Evolutionary conservation across 2,329 filamentous ascomycete species (phyloP), one percentile per base, ranked within the genome.

Genomic region (Clarireedia paspali): DNA sequence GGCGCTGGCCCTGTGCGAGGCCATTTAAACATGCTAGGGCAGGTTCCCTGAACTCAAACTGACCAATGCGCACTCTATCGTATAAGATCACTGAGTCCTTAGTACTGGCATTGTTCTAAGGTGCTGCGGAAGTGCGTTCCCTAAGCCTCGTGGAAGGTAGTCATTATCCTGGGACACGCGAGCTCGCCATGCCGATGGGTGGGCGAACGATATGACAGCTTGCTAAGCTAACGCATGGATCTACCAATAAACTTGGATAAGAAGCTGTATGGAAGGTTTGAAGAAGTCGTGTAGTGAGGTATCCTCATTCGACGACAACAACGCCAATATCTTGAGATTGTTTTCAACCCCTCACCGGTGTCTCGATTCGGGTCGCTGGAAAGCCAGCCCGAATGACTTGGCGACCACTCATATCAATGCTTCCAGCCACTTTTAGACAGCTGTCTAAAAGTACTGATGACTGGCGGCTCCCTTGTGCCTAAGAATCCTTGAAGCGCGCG

Each of bases 361-460:
- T 51, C 20, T 51, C 20, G 48, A 38, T 9, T 55, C 23, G 27
- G 47, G 27, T 42, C 26, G 24, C 42, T 17, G n/a, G 34, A 46
- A 38, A 38, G 24, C 23, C 30, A 51, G 50, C 39, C 27, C n/a
- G 27, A 50, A 50, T 50, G 40, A 44, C 47, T 52, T 52, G 27
- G 47, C 47, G 63, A 60, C 64, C 64, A 67, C 59, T 62, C 61
- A 65, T 53, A 57, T 53, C 51, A 52, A 53, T 59, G 23, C 57
- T 52, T 59, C 61, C 59, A 64, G 59, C 59, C 59, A 65, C 63
- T 61, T 52, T 59, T 57, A 34, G 60, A 63, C 64, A 52, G 55
- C 47, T 50, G 49, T 55, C 47, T 47, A 51, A 40, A 38, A 42
- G 42, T 54, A 46, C 42, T 56, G 30, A 61, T 62, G 59, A 60